A percentile compares a stretch with the other conserved stretches of the same genome.
Conservation (phyloP, 2,329 filamentous ascomycete species). For the Ophiostoma montium region DNA sequence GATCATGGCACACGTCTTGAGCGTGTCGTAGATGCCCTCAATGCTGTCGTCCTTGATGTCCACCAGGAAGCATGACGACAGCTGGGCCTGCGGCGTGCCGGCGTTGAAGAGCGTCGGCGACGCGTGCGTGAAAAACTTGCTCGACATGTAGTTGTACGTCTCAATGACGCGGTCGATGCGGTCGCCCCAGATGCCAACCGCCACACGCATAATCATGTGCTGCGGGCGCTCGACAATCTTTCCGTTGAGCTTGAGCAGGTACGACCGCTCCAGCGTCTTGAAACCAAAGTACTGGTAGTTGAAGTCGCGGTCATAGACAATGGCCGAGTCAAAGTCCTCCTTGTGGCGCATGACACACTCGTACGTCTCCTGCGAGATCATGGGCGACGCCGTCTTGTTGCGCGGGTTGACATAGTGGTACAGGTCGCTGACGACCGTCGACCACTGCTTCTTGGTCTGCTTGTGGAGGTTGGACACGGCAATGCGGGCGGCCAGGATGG, state of each 20-base stretch:
- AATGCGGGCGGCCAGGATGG: slow-evolving; percentile 94
- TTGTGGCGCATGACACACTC: slow-evolving; percentile 91
- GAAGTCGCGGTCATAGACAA: slow-evolving; percentile 98
- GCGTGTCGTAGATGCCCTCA: slow-evolving; percentile 95
- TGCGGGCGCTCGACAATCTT: slow-evolving; percentile 96
- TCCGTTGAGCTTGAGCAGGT: slow-evolving; percentile 86
- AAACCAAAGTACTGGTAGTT: slow-evolving; percentile 99
- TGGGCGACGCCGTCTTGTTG: slow-evolving; percentile 69
- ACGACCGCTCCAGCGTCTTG: slow-evolving; percentile 97
- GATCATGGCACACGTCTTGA: slow-evolving; percentile 99
- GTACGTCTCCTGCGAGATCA: slow-evolving; percentile 88
- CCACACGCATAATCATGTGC: slow-evolving; percentile 99
- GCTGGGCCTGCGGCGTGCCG: slow-evolving; percentile 83
- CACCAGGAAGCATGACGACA: slow-evolving; percentile 96
- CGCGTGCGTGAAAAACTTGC: slow-evolving; percentile 96
- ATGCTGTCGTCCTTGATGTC: slow-evolving; percentile 99
- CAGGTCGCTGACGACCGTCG: slow-evolving; percentile 82
- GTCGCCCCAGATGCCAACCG: slow-evolving; percentile 91
- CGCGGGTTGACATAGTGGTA: slow-evolving; percentile 95
- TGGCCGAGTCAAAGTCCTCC: slow-evolving; percentile 94
- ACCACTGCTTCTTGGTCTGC: slow-evolving; percentile 99
- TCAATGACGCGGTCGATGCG: slow-evolving; percentile 89
- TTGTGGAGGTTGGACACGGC: slow-evolving; percentile 99
- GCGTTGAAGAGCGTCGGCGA: slow-evolving; percentile 98
- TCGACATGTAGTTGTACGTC: slow-evolving; percentile 98